Evolutionary conservation across 2,329 filamentous ascomycete genomes (phyloP).

Genomic region (Zasmidium cellare): DNA sequence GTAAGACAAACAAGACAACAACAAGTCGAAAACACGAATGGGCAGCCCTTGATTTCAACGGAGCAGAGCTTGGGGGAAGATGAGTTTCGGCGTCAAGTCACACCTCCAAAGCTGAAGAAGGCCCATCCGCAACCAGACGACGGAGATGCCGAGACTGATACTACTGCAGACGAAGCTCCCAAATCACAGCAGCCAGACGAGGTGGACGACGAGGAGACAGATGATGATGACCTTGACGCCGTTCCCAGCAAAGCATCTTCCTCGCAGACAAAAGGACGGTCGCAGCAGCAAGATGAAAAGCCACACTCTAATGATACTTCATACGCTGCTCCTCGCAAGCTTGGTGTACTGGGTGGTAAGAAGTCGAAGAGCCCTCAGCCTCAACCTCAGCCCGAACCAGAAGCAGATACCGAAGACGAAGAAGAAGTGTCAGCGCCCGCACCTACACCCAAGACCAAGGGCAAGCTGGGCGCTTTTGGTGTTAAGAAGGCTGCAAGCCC

Average conservation of each 20-base stretch:
- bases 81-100: conserved; percentile 28
- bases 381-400: neutral
- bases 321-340: conserved; percentile 1
- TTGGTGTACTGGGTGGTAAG: conserved; percentile 16
- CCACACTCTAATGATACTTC: neutral
- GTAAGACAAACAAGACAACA: neutral
- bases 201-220: conserved; percentile 33
- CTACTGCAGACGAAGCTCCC: conserved; percentile 35
- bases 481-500: conserved; percentile 12
- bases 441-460: conserved; percentile 9
- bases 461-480: conserved; percentile 23
- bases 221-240: conserved; percentile 41
- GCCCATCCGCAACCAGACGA: neutral
- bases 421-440: neutral
- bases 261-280: conserved; percentile 7
- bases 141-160: conserved; percentile 23
- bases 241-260: conserved; percentile 16
- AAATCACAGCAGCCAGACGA: neutral
- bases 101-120: conserved; percentile 23
- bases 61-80: conserved; percentile 15
- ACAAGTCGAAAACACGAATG: neutral
- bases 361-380: neutral
- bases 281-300: conserved; percentile 11
- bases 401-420: neutral
- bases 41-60: neutral